Evolutionary conservation across 768 basidiomycete genomes (phyloP), one percentile per base, ranked within the genome.

Genomic region (Tulasnella sp.): DNA sequence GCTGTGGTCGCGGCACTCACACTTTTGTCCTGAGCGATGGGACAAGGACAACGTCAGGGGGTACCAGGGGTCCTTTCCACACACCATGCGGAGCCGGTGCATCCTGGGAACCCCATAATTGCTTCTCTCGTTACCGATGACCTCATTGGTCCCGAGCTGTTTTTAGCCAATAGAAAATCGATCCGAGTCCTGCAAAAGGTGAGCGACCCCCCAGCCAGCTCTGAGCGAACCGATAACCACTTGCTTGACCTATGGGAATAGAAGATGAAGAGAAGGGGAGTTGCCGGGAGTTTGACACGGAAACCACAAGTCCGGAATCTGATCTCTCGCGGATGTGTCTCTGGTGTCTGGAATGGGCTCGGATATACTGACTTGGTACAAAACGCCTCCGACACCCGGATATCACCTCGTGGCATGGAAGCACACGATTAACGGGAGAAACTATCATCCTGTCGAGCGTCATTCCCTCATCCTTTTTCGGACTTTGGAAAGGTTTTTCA

Each of bases 81-180:
- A 10, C 61, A 67, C 61, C 23, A 67, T 20, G 61, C 61, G 61
- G 61, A 67, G 61, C 61, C 61, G 61, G 61, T 29, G 26, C 61
- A 67, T 26, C 61, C 61, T 67, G 61, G 61, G 61, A 67, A 67
- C 61, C 61, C 44, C n/a, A 61, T 26, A 26, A 61, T 29, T 61
- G 57, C 57, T 61, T 61, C 57, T 61, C 9, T 20, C 16, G 29
- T 11, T 29, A 23, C 29, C 57, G 29, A 61, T 61, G 57, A 61
- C 57, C 57, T 61, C 57, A 61, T 61, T 26, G 57, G 57, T 61
- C 57, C 18, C 3, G 57, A 29, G 20, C n/a, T 29, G 23, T 61
- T 29, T n/a, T 40, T 40, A 13, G 6, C 40, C 40, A 40, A 40
- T 40, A 40, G 40, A 40, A 40, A 40, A 40, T 40, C 40, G 40